A percentile compares a stretch with the other conserved stretches of the same genome.
phyloP scores from a whole-genome alignment of 352 stramenopile genomes.

The Pythium utonaiense region DNA sequence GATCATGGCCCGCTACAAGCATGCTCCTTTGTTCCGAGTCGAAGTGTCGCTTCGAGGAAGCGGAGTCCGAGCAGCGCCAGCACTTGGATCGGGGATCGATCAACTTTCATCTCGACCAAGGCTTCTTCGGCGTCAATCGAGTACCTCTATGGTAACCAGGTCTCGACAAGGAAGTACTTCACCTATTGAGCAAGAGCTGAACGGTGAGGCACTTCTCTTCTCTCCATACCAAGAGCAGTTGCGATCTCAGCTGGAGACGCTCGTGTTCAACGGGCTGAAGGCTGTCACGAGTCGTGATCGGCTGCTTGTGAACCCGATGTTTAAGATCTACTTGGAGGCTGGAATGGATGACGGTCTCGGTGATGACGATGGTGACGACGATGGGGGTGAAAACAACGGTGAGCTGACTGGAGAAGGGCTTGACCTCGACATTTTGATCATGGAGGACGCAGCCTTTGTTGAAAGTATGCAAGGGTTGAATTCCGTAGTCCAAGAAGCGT shows the following conservation, averaged over 20 bases:
- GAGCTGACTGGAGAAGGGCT: slow-evolving; percentile 46
- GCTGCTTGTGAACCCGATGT: slow-evolving; percentile 60
- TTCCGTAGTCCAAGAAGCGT: slow-evolving; percentile 51
- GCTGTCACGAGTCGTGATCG: slow-evolving; percentile 61
- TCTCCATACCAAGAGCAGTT: slow-evolving; percentile 45
- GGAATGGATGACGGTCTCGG: slow-evolving; percentile 43
- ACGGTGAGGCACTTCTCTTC: slow-evolving; percentile 43
- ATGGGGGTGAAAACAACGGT: slow-evolving; percentile 21
- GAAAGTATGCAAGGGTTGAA: slow-evolving; percentile 54
- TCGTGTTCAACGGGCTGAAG: slow-evolving; percentile 66
- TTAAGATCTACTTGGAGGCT: slow-evolving; percentile 60
- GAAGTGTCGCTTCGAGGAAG: slow-evolving; percentile 43
- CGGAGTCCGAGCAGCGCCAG: slow-evolving; percentile 14
- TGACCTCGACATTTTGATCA: slow-evolving; percentile 78
- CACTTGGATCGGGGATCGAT: not conserved
- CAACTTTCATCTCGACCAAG: slow-evolving; percentile 6
- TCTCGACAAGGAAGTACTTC: not conserved
- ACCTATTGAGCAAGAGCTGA: not conserved
- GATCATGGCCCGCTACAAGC: slow-evolving; percentile 22
- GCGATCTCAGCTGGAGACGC: slow-evolving; percentile 61
- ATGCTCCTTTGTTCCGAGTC: slow-evolving; percentile 64
- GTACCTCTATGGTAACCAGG: not conserved
- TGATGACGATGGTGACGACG: slow-evolving; percentile 36
- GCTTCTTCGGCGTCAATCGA: slow-evolving; percentile 16
- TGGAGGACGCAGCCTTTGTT: slow-evolving; percentile 62